A percentile compares a stretch with the other conserved stretches of the same genome.
These are phyloP conservation scores for Penicillium herquei DNA, from an alignment of 495 filamentous ascomycete genomes.

Conservation along the genomic window DNA sequence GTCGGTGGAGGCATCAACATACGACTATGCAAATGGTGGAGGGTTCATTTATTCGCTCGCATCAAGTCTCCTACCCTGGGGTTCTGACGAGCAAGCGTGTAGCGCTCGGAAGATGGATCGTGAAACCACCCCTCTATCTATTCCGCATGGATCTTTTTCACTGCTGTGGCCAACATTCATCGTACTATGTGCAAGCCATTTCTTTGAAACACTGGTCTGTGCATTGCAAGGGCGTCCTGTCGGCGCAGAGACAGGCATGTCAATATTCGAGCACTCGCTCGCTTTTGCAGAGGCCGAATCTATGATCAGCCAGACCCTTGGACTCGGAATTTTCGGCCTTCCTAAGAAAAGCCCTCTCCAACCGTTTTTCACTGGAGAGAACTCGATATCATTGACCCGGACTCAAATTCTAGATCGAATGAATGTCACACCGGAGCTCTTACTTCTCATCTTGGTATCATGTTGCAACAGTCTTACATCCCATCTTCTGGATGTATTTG, in stretches of 20 bases:
- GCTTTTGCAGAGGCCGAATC: constrained; percentile 96
- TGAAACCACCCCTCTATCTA: constrained; percentile 33
- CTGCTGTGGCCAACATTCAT: constrained; percentile 87
- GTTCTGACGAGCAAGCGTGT: constrained; percentile 68
- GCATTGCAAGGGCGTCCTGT: constrained; percentile 82
- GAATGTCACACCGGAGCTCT: constrained; percentile 86
- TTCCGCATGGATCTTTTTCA: constrained; percentile 69
- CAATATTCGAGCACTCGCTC: constrained; percentile 91
- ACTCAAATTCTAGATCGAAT: constrained; percentile 51
- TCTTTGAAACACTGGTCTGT: constrained; percentile 81
- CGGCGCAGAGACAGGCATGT: constrained; percentile 90
- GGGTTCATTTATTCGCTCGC: constrained; percentile 67
- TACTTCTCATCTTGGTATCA: constrained; percentile 84
- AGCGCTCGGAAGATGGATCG: constrained; percentile 68
- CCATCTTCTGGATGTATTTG: constrained; percentile 75
- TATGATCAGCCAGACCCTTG: constrained; percentile 71
- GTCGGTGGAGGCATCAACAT: constrained; percentile 58
- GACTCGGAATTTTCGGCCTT: constrained; percentile 62
- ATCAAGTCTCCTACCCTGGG: constrained; percentile 65
- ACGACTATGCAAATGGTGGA: constrained; percentile 72
- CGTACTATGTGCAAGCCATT: constrained; percentile 78
- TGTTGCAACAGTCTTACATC: constrained; percentile 85
- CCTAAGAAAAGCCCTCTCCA: constrained; percentile 34
- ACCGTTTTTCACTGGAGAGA: constrained; percentile 22
- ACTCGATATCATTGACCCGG: constrained; percentile 33